Evolutionary conservation across 192 early-diverging fungal species (phyloP).

Genomic region (Dissophora ornata): DNA sequence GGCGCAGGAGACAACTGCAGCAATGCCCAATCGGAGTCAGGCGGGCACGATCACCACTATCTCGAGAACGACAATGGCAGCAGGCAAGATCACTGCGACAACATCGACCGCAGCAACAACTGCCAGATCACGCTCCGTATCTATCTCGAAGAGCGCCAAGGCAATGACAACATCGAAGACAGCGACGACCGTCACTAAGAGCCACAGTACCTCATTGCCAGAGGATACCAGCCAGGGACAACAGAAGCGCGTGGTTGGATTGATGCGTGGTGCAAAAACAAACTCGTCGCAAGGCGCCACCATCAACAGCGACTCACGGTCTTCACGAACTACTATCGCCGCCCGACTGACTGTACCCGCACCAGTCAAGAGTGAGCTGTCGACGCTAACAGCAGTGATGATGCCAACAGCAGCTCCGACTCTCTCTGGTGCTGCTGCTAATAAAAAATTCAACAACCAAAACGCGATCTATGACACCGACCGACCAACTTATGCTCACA

Average conservation of each 20-base stretch:
- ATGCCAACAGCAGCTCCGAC: background rate
- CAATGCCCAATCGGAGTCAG: background rate
- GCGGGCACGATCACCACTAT: background rate
- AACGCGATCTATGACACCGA: constrained; percentile 19
- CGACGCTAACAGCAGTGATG: too few species aligned
- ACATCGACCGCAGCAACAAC: background rate
- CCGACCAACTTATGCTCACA: constrained; percentile 28
- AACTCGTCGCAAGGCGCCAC: too few species aligned
- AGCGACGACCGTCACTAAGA: too few species aligned
- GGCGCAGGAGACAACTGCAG: background rate
- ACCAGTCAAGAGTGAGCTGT: background rate
- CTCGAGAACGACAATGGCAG: background rate
- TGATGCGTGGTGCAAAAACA: background rate
- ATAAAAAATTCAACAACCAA: background rate
- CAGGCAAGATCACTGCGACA: background rate
- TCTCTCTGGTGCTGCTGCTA: too few species aligned
- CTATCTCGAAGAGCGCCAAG: background rate
- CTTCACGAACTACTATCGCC: too few species aligned
- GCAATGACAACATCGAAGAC: too few species aligned
- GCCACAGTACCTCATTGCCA: too few species aligned
- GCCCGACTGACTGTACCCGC: background rate
- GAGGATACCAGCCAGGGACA: too few species aligned
- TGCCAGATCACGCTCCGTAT: background rate
- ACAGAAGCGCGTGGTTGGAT: background rate
- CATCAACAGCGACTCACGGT: too few species aligned